These are phyloP conservation scores for Coemansia sp. DNA, from an alignment of 192 early-diverging fungal species.

Conservation along the genomic window DNA sequence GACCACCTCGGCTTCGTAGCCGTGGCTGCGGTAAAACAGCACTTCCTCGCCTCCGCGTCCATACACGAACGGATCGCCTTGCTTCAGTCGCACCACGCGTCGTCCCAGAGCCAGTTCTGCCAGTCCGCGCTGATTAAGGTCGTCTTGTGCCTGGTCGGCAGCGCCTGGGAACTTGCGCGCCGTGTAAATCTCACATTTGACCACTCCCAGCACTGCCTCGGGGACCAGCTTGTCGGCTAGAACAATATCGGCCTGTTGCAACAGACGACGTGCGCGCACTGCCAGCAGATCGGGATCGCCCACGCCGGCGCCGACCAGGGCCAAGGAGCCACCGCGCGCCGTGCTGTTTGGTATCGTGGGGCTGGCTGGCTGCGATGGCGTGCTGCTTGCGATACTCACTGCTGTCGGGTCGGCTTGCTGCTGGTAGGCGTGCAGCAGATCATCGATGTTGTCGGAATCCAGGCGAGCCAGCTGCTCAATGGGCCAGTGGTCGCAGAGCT, in stretches of 20 bases:
- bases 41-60: constrained; percentile 91
- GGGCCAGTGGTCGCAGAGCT: constrained; percentile 81
- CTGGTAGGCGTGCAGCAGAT: constrained; percentile 62
- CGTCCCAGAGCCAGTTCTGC: constrained; percentile 62
- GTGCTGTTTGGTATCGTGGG: constrained; percentile 2
- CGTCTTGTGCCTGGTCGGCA: constrained; percentile 71
- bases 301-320: constrained; percentile 80
- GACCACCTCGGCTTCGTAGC: constrained; percentile 66
- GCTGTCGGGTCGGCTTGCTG: constrained; percentile 32
- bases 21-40: constrained; percentile 64
- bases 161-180: constrained; percentile 68
- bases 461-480: constrained; percentile 68
- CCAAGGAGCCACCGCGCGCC: constrained; percentile 48
- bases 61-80: constrained; percentile 91
- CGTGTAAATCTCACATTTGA: constrained; percentile 58
- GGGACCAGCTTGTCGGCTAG: constrained; percentile 80
- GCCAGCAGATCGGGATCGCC: constrained; percentile 82
- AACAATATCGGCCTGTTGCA: constrained; percentile 77
- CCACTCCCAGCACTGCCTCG: constrained; percentile 47
- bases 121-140: constrained; percentile 69
- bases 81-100: constrained; percentile 82
- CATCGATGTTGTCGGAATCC: constrained; percentile 57
- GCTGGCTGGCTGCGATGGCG: not conserved
- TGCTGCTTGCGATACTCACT: constrained; percentile 10
- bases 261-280: constrained; percentile 56